Conservation (phyloP, 352 stramenopile species). For the Vaucheria bursata region DNA sequence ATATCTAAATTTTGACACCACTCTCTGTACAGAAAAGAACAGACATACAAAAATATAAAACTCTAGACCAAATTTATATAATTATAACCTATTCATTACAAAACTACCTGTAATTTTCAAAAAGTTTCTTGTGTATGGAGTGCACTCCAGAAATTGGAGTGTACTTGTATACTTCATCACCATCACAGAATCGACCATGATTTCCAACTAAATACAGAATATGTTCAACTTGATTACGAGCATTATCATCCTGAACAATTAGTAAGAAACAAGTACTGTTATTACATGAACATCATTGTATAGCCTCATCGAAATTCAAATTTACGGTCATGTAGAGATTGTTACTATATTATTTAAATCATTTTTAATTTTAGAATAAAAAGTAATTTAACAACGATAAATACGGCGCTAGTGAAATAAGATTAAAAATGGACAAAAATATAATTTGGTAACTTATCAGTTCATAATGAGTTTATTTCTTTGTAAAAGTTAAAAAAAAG, state of each 20-base stretch:
- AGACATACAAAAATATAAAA: too few relatives aligned
- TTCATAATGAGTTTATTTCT: not conserved
- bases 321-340: too few relatives aligned
- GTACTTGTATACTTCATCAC: not conserved
- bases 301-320: too few relatives aligned
- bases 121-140: conserved; percentile 83
- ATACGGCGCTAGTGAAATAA: not conserved
- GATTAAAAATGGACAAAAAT: not conserved
- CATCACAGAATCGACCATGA: conserved; percentile 56
- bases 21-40: too few relatives aligned
- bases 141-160: conserved; percentile 54
- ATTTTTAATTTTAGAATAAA: not conserved
- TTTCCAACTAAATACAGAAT: conserved; percentile 90
- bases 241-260: conserved; percentile 75
- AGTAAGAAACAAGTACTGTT: too few relatives aligned
- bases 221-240: conserved; percentile 93
- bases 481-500: not conserved
- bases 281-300: too few relatives aligned
- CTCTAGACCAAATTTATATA: too few relatives aligned
- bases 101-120: conserved; percentile 73
- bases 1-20: conserved; percentile 87
- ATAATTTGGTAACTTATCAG: not conserved
- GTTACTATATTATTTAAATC: too few relatives aligned
- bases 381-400: not conserved
- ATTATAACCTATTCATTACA: too few relatives aligned